phyloP scores from a whole-genome alignment of 768 basidiomycete species.

The Mycena rebaudengoi region DNA sequence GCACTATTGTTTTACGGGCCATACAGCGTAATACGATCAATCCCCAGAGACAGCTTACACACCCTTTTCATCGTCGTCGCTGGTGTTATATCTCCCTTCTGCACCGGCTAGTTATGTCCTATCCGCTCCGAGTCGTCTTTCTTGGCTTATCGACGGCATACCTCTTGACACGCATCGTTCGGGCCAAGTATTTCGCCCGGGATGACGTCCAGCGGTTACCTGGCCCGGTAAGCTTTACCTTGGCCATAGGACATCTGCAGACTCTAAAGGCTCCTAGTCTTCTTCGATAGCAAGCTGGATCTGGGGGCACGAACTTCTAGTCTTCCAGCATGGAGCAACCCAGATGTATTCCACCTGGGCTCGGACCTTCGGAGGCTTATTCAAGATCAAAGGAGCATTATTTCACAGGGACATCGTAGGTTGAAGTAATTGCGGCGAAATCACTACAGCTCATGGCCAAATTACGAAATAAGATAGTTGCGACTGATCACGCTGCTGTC shows the following conservation, averaged over 20 bases:
- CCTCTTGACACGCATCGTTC: constrained; percentile 13
- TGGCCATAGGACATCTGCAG: neutral
- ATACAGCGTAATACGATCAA: too few species aligned
- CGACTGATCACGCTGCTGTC: constrained; percentile 44
- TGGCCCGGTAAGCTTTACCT: constrained; percentile 30
- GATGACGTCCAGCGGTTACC: constrained; percentile 27
- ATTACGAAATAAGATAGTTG: too few species aligned
- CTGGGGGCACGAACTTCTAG: constrained; percentile 48
- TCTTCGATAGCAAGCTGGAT: constrained; percentile 35
- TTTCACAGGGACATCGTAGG: constrained; percentile 48
- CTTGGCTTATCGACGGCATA: constrained; percentile 13
- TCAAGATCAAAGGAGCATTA: constrained; percentile 47
- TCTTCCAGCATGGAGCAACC: constrained; percentile 41
- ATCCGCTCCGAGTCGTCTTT: neutral
- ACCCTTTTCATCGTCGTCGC: too few species aligned
- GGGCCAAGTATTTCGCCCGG: neutral
- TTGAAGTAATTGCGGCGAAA: neutral
- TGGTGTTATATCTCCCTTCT: neutral
- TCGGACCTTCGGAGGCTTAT: constrained; percentile 40
- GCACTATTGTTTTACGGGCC: too few species aligned
- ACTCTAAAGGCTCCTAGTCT: constrained; percentile 17
- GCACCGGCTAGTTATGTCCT: neutral
- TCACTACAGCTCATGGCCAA: too few species aligned
- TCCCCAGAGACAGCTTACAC: too few species aligned
- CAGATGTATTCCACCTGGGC: constrained; percentile 46